Evolutionary conservation across 352 stramenopile genomes (phyloP).

Genomic region (Globisporangium orthogonon): DNA sequence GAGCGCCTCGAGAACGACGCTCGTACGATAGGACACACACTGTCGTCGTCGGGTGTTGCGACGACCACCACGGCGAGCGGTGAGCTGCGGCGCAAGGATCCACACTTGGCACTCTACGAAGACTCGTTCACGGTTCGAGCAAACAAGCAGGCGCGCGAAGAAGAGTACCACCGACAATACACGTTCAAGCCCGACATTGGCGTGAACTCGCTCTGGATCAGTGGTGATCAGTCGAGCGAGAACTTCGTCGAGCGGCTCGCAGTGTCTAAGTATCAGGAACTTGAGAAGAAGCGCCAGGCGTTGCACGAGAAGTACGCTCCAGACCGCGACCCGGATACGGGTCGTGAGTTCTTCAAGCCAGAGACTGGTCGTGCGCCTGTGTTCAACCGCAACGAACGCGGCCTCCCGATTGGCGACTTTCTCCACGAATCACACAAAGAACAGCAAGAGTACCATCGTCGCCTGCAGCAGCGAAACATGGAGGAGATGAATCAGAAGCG

Average conservation of each 20-base stretch:
- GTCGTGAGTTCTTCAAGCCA: conserved; percentile 61
- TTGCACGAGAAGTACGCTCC: conserved; percentile 62
- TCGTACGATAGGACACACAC: not conserved
- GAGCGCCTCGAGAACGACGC: conserved; percentile 54
- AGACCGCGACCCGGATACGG: conserved; percentile 49
- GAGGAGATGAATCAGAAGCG: conserved; percentile 34
- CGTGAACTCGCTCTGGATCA: conserved; percentile 59
- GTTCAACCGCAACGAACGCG: conserved; percentile 67
- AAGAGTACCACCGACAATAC: conserved; percentile 57
- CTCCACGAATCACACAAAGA: conserved; percentile 59
- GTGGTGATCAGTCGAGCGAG: conserved; percentile 15
- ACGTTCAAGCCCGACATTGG: conserved; percentile 78
- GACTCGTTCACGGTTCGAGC: conserved; percentile 46
- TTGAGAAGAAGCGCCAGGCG: conserved; percentile 45
- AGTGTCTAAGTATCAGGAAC: conserved; percentile 59
- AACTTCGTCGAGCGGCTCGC: conserved; percentile 67
- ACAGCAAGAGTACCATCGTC: conserved; percentile 50
- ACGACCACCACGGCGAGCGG: conserved; percentile 14
- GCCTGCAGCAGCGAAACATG: conserved; percentile 35
- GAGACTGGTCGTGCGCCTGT: conserved; percentile 53
- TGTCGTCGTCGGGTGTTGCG: conserved; percentile 1
- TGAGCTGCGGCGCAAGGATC: conserved; percentile 33
- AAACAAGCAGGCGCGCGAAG: conserved; percentile 34
- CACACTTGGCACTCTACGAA: conserved; percentile 65
- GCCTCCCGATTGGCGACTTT: conserved; percentile 69